A percentile compares a stretch with the other conserved stretches of the same genome.
Conservation (phyloP, 805 yeast species). For the Yarrowia sp. region DNA sequence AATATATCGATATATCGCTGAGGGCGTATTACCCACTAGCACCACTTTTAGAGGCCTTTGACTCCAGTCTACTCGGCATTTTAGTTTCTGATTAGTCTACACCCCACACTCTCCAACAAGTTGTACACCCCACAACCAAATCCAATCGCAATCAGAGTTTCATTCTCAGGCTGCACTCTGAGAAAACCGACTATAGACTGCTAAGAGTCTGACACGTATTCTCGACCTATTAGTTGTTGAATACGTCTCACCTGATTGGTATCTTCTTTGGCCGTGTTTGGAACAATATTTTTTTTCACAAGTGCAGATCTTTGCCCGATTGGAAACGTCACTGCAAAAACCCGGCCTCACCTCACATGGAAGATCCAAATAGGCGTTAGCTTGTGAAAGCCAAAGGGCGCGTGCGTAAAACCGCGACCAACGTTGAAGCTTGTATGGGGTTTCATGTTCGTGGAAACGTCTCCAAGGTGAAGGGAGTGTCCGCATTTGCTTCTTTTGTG, state of each 20-base stretch:
- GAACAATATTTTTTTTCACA: no score
- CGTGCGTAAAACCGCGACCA: not conserved
- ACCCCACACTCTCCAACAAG: not conserved
- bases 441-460: not conserved
- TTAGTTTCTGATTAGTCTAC: conserved; percentile 10
- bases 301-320: not conserved
- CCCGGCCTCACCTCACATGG: not conserved
- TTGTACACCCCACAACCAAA: conserved; percentile 1
- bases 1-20: no score
- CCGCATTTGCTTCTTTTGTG: not conserved
- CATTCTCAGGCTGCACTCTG: conserved; percentile 15
- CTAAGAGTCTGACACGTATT: not conserved
- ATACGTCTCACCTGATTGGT: no score
- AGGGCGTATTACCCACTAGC: not conserved
- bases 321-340: not conserved
- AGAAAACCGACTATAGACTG: not conserved
- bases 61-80: not conserved
- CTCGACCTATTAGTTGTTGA: not conserved
- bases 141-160: conserved; percentile 17
- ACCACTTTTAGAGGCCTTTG: no score
- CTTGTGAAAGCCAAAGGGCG: not conserved
- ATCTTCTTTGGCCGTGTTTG: no score
- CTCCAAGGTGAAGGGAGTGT: not conserved
- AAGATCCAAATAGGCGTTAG: conserved; percentile 8
- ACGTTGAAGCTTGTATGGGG: not conserved